Conservation (phyloP, 176 grass and related monocot species). For the Cenchrus americanus region DNA sequence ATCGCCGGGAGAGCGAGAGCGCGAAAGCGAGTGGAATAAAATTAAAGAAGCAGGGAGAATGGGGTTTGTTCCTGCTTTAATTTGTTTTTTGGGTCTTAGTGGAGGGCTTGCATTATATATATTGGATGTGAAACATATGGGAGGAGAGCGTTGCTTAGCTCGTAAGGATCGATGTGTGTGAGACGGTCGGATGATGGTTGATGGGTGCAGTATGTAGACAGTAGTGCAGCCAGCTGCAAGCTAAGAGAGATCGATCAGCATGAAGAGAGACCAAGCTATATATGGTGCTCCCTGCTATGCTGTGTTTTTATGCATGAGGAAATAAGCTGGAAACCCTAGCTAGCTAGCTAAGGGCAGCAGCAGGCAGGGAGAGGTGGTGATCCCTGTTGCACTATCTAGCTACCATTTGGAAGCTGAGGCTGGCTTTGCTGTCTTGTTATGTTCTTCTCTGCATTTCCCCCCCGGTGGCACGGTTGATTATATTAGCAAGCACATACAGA, state of each 20-base stretch:
- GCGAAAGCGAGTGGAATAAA: constrained; percentile 61
- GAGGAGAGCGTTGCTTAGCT: constrained; percentile 49
- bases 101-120: constrained; percentile 58
- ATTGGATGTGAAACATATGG: constrained; percentile 71
- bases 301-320: constrained; percentile 36
- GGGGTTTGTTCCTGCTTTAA: constrained; percentile 26
- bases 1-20: constrained; percentile 8
- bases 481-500: not conserved
- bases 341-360: not conserved
- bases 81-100: constrained; percentile 52
- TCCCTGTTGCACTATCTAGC: not conserved
- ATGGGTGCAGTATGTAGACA: no score
- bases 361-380: constrained; percentile 13
- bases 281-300: not conserved
- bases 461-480: constrained; percentile 43
- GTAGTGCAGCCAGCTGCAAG: not conserved
- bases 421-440: constrained; percentile 26
- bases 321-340: constrained; percentile 52
- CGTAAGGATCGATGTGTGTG: constrained; percentile 45
- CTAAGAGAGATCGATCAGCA: not conserved
- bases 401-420: constrained; percentile 31
- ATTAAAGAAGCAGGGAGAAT: constrained; percentile 46
- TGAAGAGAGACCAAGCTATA: not conserved
- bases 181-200: constrained; percentile 18
- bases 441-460: not conserved